Evolutionary conservation across 345 rosid genomes (phyloP), one percentile per base, ranked within the genome.

Genomic region (Acer negundo): DNA sequence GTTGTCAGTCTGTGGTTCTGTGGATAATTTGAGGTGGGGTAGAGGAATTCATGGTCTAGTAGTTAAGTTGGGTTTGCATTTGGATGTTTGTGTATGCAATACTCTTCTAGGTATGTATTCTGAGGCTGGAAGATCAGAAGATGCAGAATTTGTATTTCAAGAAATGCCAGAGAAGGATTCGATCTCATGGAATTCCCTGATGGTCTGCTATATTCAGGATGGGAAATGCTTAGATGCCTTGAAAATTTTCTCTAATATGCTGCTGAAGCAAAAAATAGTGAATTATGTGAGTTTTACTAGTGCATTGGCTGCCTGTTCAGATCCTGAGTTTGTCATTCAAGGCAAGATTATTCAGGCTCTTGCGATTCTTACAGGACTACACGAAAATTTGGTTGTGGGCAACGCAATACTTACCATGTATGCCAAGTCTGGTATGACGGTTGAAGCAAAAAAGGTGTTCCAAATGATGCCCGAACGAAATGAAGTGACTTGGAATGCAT

Each of bases 131-230:
- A 86, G 84, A 76, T 53, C 80, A 10, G 85, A 86, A 78, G 88
- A 89, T 72, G 92, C 97, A 64, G 89, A 86, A 70, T 77, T 80
- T 69, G 86, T 93, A 47, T 95, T 95, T 81, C 77, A 72, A 77
- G 86, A 74, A 80, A 95, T 93, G 92, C 80, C 78, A 0, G 84
- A 85, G 67, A 92, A 80, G 85, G 98, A 95, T 88, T 75, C 82
- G 79, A 89, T 93, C 79, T 88, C 97, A 55, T 93, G 92, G 92
- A 93, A 95, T 84, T 87, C 98, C 61, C 83, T 93, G 86, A 81
- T 95, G 59, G 87, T 86, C 80, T 84, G 87, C 81, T 83, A 87
- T 82, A 92, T 81, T 72, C 90, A 84, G 70, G 83, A 87, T 78
- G 91, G 90, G 49, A 91, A 87, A 79, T 82, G 81, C 82, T 28